These are phyloP conservation scores for Luvunga scandens DNA, from an alignment of 345 rosid genomes.

Conservation along the genomic window DNA sequence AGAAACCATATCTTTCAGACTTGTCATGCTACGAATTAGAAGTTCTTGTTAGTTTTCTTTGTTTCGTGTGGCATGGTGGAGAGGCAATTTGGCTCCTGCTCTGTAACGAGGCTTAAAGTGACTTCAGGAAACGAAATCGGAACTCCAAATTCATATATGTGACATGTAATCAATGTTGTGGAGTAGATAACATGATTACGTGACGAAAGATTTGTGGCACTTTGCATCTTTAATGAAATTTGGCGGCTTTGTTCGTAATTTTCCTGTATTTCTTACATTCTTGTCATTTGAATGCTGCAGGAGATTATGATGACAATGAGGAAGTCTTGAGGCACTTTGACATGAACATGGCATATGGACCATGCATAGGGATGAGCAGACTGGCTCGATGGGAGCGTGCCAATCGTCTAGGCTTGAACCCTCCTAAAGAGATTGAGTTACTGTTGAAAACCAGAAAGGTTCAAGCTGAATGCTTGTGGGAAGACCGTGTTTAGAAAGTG, in stretches of 20 bases:
- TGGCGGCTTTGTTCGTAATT: neutral
- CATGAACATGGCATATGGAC: conserved; percentile 83
- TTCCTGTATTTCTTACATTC: neutral
- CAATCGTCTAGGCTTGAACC: conserved; percentile 58
- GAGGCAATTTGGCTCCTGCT: too few species aligned
- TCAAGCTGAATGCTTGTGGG: conserved; percentile 56
- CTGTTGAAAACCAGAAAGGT: conserved; percentile 48
- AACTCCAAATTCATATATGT: too few species aligned
- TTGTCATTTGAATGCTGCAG: conserved; percentile 25
- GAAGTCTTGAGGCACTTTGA: conserved; percentile 66
- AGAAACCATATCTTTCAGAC: neutral
- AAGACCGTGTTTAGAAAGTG: conserved; percentile 48
- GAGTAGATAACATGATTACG: neutral
- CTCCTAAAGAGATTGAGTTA: conserved; percentile 51
- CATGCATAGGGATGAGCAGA: conserved; percentile 74
- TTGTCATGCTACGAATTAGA: too few species aligned
- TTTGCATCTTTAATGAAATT: neutral
- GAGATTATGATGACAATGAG: conserved; percentile 42
- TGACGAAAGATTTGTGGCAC: neutral
- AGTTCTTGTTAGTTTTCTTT: too few species aligned
- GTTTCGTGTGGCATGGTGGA: rapidly evolving
- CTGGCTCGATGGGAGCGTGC: conserved; percentile 77
- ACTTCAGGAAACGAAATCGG: too few species aligned
- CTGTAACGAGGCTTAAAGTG: too few species aligned
- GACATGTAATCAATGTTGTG: neutral